Evolutionary conservation across 1,284 basidiomycete species (phyloP), one percentile per base, ranked within the genome.

Genomic region (Ustilago crameri): DNA sequence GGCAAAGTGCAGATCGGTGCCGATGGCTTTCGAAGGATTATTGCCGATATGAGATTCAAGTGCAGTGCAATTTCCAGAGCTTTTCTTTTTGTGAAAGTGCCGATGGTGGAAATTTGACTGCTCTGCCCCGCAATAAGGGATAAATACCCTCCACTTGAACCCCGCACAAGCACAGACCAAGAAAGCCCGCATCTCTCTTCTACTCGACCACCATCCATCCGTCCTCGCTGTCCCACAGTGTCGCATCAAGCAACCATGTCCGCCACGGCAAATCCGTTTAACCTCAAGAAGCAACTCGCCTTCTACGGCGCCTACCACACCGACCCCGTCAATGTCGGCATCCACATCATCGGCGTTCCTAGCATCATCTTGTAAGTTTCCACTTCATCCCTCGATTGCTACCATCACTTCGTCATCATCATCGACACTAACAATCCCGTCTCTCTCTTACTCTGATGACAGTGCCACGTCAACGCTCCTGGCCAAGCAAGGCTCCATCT

Each of bases 271-370:
- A 73, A 65, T 27, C 76, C 75, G 3, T 69, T 79, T 49, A 67
- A 60, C 34, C 61, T 79, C 45, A 59, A 46, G 27, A 64, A 74
- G 48, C 77, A 79, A 56, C 65, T 79, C 17, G 75, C 75, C 27
- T 79, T 79, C 58, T 79, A 79, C 47, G 78, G 78, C 40, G 76
- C 78, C 10, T 80, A 80, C 63, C 78, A 80, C 42, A 75, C 76
- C 24, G 60, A 80, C 48, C 51, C 56, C 0, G 69, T 78, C 63
- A 80, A 80, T 41, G 78, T 80, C 9, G 68, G 51, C 32, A 80
- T 80, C 38, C 78, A 80, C 62, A 75, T 80, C 22, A 27, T 78
- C 24, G 75, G 78, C 32, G 78, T 80, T 18, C 78, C 78, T 34
- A 59, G 58, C 5, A 80, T 80, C 58, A 76, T 69, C 42, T 75